Conservation (phyloP, 2,329 filamentous ascomycete genomes). For the Penicillium glabrum region DNA sequence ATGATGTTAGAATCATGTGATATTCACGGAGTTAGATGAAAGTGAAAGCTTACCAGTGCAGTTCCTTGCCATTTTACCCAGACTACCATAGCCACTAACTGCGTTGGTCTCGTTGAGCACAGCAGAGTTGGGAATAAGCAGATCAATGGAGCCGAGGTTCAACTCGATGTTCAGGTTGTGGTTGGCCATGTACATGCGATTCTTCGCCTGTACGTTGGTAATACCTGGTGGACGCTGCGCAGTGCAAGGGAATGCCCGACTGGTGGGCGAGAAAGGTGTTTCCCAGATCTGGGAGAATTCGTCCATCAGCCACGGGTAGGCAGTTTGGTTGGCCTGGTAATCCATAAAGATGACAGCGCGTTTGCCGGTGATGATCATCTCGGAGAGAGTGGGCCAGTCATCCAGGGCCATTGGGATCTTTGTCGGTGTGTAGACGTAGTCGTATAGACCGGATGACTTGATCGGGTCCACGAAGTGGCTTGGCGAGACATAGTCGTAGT, state of each 20-base stretch:
- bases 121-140: conserved; percentile 72
- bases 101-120: conserved; percentile 72
- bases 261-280: conserved; percentile 76
- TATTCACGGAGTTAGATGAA: neutral
- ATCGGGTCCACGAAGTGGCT: conserved; percentile 67
- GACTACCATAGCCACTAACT: conserved; percentile 62
- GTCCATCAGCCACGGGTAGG: conserved; percentile 80
- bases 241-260: conserved; percentile 72
- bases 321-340: conserved; percentile 76
- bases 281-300: conserved; percentile 90
- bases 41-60: conserved; percentile 52
- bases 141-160: conserved; percentile 59
- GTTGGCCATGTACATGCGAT: conserved; percentile 78
- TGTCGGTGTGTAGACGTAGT: conserved; percentile 72
- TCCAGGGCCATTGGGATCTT: conserved; percentile 68
- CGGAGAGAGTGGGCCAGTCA: conserved; percentile 80
- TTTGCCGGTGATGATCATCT: conserved; percentile 70
- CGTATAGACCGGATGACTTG: conserved; percentile 67
- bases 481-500: conserved; percentile 71
- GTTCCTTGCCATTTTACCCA: conserved; percentile 63
- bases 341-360: conserved; percentile 81
- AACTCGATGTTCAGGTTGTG: conserved; percentile 87
- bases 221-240: conserved; percentile 74
- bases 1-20: conserved; percentile 10
- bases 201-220: conserved; percentile 50